These are phyloP conservation scores for Skeletonema grethae DNA, from an alignment of 108 stramenopile species.

Conservation along the genomic window DNA sequence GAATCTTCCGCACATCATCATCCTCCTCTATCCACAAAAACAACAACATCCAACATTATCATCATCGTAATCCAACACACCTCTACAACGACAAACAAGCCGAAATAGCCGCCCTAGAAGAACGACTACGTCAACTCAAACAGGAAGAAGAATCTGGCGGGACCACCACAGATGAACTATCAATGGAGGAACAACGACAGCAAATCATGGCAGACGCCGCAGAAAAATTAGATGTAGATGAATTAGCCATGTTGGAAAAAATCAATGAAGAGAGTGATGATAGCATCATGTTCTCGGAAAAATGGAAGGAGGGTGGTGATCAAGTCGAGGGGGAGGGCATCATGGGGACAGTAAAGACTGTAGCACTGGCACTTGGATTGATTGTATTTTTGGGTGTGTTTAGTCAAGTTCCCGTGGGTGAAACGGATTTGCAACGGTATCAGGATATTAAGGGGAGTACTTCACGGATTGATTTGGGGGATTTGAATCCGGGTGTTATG, in stretches of 20 bases:
- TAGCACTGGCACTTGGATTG: conserved; percentile 27
- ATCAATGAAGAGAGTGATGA: conserved; percentile 34
- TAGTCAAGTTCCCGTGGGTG: conserved; percentile 39
- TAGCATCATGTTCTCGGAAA: conserved; percentile 47
- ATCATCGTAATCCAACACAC: not conserved
- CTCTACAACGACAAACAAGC: conserved; percentile 36
- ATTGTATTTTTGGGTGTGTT: conserved; percentile 35
- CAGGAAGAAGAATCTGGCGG: not conserved
- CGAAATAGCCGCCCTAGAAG: conserved; percentile 50
- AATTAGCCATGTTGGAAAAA: conserved; percentile 9
- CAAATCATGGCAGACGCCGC: not conserved
- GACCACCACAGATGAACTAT: conserved; percentile 1
- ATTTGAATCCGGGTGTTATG: conserved; percentile 41
- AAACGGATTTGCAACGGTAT: conserved; percentile 37
- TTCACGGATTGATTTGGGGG: conserved; percentile 49
- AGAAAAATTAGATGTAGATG: conserved; percentile 5
- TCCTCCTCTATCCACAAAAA: too few species aligned
- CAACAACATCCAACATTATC: not conserved
- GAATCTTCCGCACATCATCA: not conserved
- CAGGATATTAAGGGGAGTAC: conserved; percentile 34
- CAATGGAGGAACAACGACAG: not conserved
- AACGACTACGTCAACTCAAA: conserved; percentile 34
- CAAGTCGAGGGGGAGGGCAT: not conserved
- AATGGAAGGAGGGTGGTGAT: conserved; percentile 38
- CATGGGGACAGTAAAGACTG: conserved; percentile 12